phyloP scores from a whole-genome alignment of 1,284 basidiomycete species.

The Cerioporus squamosus region DNA sequence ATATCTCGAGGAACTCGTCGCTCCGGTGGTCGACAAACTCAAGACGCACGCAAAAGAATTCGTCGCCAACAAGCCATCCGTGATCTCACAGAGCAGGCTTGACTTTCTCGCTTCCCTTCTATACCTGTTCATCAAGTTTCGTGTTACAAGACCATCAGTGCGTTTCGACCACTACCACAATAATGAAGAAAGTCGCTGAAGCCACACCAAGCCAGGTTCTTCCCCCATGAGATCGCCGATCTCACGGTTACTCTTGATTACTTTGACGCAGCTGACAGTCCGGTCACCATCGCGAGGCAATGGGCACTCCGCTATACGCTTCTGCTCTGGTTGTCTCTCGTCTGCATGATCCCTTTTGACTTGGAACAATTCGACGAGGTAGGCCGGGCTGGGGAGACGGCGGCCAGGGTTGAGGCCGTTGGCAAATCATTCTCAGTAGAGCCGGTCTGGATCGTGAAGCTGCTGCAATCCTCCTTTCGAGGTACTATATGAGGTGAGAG shows the following conservation, averaged over 20 bases:
- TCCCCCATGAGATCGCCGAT: slow-evolving; percentile 89
- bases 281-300: slow-evolving; percentile 45
- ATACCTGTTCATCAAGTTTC: slow-evolving; percentile 86
- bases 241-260: slow-evolving; percentile 77
- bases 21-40: slow-evolving; percentile 75
- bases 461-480: slow-evolving; percentile 73
- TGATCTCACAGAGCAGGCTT: slow-evolving; percentile 48
- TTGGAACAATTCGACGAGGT: slow-evolving; percentile 81
- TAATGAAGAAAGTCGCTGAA: slow-evolving; percentile 20
- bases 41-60: slow-evolving; percentile 59
- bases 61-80: slow-evolving; percentile 38
- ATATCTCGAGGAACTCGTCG: slow-evolving; percentile 84
- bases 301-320: slow-evolving; percentile 90
- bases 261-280: slow-evolving; percentile 55
- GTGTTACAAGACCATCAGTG: slow-evolving; percentile 92
- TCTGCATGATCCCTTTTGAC: slow-evolving; percentile 95
- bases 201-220: slow-evolving; percentile 74
- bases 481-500: slow-evolving; percentile 76
- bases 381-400: slow-evolving; percentile 51
- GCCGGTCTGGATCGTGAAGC: slow-evolving; percentile 85
- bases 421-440: slow-evolving; percentile 65
- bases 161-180: slow-evolving; percentile 41
- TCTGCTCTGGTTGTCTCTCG: slow-evolving; percentile 92
- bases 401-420: slow-evolving; percentile 60
- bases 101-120: slow-evolving; percentile 67